A percentile compares a stretch with the other conserved stretches of the same genome.
Evolutionary conservation across 495 filamentous ascomycete genomes (phyloP).

Genomic region (Trichoderma gamsii): DNA sequence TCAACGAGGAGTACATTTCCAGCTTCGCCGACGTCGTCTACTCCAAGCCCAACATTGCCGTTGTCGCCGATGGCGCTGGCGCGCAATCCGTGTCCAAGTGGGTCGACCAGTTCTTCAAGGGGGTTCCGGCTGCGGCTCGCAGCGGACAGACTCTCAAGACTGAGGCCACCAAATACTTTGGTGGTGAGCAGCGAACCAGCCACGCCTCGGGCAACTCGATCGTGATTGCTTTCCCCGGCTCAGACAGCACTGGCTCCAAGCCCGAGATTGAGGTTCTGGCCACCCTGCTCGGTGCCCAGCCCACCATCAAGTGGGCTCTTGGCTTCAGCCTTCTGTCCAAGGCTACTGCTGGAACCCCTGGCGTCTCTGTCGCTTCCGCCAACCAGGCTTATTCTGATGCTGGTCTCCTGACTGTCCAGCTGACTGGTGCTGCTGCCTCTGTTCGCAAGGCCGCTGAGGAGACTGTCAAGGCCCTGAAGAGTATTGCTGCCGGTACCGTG

Average conservation of each 20-base stretch:
- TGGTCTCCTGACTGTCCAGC: constrained; percentile 75
- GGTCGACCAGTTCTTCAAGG: constrained; percentile 82
- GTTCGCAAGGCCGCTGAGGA: constrained; percentile 53
- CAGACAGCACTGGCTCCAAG: constrained; percentile 71
- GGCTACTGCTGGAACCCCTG: constrained; percentile 58
- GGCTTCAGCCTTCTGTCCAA: constrained; percentile 87
- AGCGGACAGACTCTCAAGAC: constrained; percentile 34
- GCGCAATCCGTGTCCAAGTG: constrained; percentile 76
- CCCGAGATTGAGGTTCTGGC: constrained; percentile 85
- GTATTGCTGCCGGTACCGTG: constrained; percentile 65
- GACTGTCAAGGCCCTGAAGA: constrained; percentile 75
- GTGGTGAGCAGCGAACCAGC: constrained; percentile 87
- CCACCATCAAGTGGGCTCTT: constrained; percentile 89
- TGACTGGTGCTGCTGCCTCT: constrained; percentile 64
- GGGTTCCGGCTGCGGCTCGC: constrained; percentile 35
- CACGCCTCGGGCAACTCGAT: constrained; percentile 66
- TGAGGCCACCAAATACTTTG: constrained; percentile 72
- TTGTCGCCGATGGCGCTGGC: constrained; percentile 82
- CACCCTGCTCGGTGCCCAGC: constrained; percentile 82
- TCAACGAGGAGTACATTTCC: constrained; percentile 62
- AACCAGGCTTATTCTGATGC: constrained; percentile 90
- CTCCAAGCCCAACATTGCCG: constrained; percentile 79
- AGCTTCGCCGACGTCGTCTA: constrained; percentile 72
- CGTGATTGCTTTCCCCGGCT: constrained; percentile 88
- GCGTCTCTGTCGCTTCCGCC: constrained; percentile 60